phyloP scores from a whole-genome alignment of 2,329 filamentous ascomycete genomes.

The Colletotrichum echinochloae region DNA sequence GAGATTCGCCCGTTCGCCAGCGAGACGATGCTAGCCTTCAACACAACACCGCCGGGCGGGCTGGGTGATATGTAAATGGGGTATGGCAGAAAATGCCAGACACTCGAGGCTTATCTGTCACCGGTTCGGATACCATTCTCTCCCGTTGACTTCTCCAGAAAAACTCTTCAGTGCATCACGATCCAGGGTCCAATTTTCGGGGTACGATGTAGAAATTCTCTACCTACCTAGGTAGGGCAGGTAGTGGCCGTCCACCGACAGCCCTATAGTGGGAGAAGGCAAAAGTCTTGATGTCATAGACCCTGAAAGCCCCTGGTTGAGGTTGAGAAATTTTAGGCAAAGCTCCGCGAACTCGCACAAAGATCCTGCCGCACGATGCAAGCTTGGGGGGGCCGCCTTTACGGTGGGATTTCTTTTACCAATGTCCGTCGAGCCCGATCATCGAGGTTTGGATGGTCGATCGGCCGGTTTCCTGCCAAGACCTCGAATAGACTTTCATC shows the following conservation, averaged over 20 bases:
- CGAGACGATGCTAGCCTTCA: background rate
- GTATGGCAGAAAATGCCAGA: constrained; percentile 9
- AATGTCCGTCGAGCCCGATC: constrained; percentile 4
- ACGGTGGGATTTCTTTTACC: background rate
- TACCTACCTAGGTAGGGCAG: no score
- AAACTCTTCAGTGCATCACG: background rate
- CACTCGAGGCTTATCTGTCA: background rate
- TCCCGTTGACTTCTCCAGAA: background rate
- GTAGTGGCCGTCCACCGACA: background rate
- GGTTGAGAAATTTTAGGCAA: background rate
- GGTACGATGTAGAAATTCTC: background rate
- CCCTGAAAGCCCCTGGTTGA: constrained; percentile 8
- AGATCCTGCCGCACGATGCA: background rate
- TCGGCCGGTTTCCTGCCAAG: constrained; percentile 5
- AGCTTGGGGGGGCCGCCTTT: constrained; percentile 8
- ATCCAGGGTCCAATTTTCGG: background rate
- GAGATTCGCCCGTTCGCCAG: background rate
- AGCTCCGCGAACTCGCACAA: constrained; percentile 17
- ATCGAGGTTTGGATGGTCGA: constrained; percentile 29
- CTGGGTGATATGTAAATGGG: constrained; percentile 21
- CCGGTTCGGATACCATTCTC: background rate
- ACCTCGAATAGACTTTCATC: background rate
- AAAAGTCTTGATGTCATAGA: constrained; percentile 40
- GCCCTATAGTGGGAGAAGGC: constrained; percentile 13
- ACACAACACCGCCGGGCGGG: background rate